Evolutionary conservation across 345 rosid species (phyloP).

Genomic region (Eutrema japonicum): DNA sequence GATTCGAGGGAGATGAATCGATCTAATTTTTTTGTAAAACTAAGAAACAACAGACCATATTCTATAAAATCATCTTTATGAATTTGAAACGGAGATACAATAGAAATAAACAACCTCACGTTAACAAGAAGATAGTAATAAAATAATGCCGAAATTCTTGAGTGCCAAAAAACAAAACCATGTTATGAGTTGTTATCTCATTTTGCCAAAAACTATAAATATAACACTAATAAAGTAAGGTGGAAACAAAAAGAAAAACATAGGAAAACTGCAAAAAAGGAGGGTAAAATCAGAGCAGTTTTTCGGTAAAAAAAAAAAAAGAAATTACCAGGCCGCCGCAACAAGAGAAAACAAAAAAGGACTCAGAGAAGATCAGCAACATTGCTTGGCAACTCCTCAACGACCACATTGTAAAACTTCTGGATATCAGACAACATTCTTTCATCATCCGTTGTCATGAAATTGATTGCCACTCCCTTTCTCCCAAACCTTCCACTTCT

Average conservation of each 20-base stretch:
- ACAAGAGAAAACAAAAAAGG: neutral
- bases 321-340: slow-evolving; percentile 6
- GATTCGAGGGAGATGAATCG: neutral
- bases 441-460: slow-evolving; percentile 67
- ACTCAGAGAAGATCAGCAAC: slow-evolving; percentile 66
- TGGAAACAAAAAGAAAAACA: slow-evolving; percentile 17
- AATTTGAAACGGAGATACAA: neutral
- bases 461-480: slow-evolving; percentile 85
- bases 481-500: slow-evolving; percentile 89
- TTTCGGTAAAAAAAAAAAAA: neutral
- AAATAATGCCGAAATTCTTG: slow-evolving; percentile 17
- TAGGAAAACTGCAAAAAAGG: slow-evolving; percentile 19
- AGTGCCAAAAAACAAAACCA: slow-evolving; percentile 18
- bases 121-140: neutral
- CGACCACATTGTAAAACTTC: slow-evolving; percentile 65
- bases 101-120: slow-evolving; percentile 19
- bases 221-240: slow-evolving; percentile 32
- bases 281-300: slow-evolving; percentile 4
- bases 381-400: slow-evolving; percentile 69
- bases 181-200: slow-evolving; percentile 24
- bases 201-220: slow-evolving; percentile 10
- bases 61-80: neutral
- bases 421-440: slow-evolving; percentile 75
- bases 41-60: neutral
- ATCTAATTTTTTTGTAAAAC: neutral